Conservation (phyloP, 2,329 filamentous ascomycete genomes). For the Aspergillus pseudonomiae region DNA sequence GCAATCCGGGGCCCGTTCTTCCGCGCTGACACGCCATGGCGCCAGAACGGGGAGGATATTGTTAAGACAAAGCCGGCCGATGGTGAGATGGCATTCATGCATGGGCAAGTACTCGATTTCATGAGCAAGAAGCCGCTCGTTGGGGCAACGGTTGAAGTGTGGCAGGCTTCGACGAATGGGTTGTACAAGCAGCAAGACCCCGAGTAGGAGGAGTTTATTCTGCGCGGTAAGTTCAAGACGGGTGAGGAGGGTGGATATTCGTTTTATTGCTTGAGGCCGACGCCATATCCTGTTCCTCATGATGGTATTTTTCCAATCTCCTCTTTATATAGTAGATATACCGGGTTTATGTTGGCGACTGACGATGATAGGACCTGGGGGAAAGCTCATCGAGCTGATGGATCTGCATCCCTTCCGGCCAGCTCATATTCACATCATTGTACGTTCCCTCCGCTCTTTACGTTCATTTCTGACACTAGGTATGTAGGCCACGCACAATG, state of each 20-base stretch:
- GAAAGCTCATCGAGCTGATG: slow-evolving; percentile 59
- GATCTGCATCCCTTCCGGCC: slow-evolving; percentile 64
- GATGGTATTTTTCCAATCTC: slow-evolving; percentile 43
- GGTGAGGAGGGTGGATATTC: slow-evolving; percentile 66
- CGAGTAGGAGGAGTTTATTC: slow-evolving; percentile 70
- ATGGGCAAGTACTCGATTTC: slow-evolving; percentile 63
- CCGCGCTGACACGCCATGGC: slow-evolving; percentile 70
- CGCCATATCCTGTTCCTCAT: slow-evolving; percentile 58
- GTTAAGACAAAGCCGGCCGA: slow-evolving; percentile 48
- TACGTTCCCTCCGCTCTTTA: slow-evolving; percentile 35
- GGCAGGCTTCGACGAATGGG: slow-evolving; percentile 78
- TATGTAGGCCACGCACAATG: slow-evolving; percentile 54
- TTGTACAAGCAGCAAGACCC: slow-evolving; percentile 74
- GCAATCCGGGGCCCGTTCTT: slow-evolving; percentile 87
- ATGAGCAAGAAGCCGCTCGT: slow-evolving; percentile 66
- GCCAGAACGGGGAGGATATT: slow-evolving; percentile 71
- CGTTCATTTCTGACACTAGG: neutral
- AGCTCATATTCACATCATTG: slow-evolving; percentile 66
- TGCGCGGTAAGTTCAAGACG: slow-evolving; percentile 72
- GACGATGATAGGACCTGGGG: slow-evolving; percentile 52
- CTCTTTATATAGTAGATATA: neutral
- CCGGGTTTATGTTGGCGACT: neutral
- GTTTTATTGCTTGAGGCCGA: slow-evolving; percentile 64
- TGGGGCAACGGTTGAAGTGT: slow-evolving; percentile 71
- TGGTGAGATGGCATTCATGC: slow-evolving; percentile 64